These are phyloP conservation scores for Capsella bursapastoris DNA, from an alignment of 345 rosid genomes.

Conservation along the genomic window DNA sequence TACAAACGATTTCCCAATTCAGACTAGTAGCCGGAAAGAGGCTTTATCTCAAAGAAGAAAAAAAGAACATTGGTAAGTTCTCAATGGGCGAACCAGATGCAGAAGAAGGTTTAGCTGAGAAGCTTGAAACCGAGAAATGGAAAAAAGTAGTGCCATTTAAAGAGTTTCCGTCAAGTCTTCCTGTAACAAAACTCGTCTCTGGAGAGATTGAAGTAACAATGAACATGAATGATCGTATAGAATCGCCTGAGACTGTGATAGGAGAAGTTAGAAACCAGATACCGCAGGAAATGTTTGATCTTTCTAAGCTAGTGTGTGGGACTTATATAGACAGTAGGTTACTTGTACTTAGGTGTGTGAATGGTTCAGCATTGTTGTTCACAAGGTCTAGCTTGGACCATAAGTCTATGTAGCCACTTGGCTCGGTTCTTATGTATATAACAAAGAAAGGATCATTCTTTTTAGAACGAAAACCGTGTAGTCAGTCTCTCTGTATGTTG, in stretches of 20 bases:
- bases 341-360: conserved; percentile 77
- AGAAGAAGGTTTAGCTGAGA: conserved; percentile 56
- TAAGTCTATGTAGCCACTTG: conserved; percentile 36
- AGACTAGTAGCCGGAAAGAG: conserved; percentile 64
- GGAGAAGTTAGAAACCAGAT: conserved; percentile 72
- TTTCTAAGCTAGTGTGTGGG: conserved; percentile 82
- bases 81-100: conserved; percentile 53
- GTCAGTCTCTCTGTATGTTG: conserved; percentile 19
- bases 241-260: conserved; percentile 55
- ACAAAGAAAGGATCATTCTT: conserved; percentile 23
- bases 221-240: conserved; percentile 53
- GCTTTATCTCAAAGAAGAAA: conserved; percentile 78
- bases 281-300: conserved; percentile 88
- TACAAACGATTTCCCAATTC: conserved; percentile 65
- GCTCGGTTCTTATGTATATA: conserved; percentile 33
- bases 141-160: conserved; percentile 72
- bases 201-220: conserved; percentile 61
- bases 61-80: conserved; percentile 50
- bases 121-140: conserved; percentile 68
- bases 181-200: conserved; percentile 72
- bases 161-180: conserved; percentile 87
- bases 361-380: conserved; percentile 82
- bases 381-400: conserved; percentile 51
- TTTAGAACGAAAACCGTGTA: conserved; percentile 12
- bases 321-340: conserved; percentile 77